Conservation (phyloP, 805 yeast genomes). For the Myxozyma monticola region DNA sequence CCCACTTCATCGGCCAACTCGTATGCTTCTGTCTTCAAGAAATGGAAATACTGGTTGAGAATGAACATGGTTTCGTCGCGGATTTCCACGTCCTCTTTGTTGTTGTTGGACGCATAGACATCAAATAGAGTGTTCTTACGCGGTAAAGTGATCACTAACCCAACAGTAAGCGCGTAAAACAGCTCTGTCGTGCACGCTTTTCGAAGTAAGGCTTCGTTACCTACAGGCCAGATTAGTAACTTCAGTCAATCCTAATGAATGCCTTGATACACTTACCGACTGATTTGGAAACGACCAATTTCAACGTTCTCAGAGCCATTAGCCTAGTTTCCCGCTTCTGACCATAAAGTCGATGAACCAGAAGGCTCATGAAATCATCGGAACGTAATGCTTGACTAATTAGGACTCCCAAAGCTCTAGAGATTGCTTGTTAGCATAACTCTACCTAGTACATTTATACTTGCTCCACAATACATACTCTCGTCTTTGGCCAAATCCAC, state of each 20-base stretch:
- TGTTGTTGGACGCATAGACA: too few relatives aligned
- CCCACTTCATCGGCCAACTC: neutral
- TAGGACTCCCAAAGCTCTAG: constrained; percentile 1
- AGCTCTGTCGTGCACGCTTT: constrained; percentile 7
- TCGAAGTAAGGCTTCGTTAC: too few relatives aligned
- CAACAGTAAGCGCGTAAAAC: neutral
- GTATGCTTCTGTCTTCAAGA: neutral
- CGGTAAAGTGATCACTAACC: constrained; percentile 5
- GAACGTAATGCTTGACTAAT: neutral
- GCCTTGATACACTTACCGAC: too few relatives aligned
- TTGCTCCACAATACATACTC: too few relatives aligned
- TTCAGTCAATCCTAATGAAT: neutral
- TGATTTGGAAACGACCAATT: constrained; percentile 1
- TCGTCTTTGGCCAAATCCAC: too few relatives aligned
- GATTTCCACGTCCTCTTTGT: constrained; percentile 5
- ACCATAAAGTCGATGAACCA: neutral
- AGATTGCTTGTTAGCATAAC: too few relatives aligned
- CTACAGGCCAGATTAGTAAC: neutral
- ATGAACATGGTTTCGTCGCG: constrained; percentile 8
- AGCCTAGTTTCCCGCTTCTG: constrained; percentile 1
- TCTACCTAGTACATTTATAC: too few relatives aligned
- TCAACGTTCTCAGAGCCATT: constrained; percentile 1
- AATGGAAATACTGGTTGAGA: constrained; percentile 6
- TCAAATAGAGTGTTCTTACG: too few relatives aligned
- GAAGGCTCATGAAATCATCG: neutral